Evolutionary conservation across 305 asterid species (phyloP).

Genomic region (Rubia peregrina): DNA sequence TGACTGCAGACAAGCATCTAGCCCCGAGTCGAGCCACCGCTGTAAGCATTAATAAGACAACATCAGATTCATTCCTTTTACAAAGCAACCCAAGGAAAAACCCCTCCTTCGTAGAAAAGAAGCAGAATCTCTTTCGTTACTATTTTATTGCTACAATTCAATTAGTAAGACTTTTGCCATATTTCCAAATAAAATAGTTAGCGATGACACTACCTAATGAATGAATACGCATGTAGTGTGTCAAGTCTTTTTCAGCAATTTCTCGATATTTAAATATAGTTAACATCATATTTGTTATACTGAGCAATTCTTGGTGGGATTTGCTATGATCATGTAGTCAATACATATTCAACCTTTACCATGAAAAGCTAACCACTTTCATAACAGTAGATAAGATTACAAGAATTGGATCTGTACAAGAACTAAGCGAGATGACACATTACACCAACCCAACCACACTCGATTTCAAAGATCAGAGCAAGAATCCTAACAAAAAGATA

Average conservation of each 20-base stretch:
- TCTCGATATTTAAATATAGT: not conserved
- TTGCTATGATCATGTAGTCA: too few relatives aligned
- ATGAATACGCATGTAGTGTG: not conserved
- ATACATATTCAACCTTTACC: too few relatives aligned
- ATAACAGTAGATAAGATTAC: too few relatives aligned
- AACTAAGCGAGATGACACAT: too few relatives aligned
- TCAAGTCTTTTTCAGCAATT: not conserved
- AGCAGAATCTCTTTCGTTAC: not conserved
- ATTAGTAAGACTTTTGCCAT: not conserved
- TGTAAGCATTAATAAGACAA: conserved; percentile 34
- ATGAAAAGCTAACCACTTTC: too few relatives aligned
- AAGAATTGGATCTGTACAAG: too few relatives aligned
- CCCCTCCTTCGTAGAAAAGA: not conserved
- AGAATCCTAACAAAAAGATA: too few relatives aligned
- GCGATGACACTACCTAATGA: not conserved
- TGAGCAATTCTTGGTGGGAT: too few relatives aligned
- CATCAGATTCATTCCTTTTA: not conserved
- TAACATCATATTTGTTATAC: too few relatives aligned
- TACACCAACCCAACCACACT: too few relatives aligned
- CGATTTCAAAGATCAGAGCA: too few relatives aligned
- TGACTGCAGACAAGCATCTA: conserved; percentile 85
- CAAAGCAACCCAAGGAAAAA: not conserved
- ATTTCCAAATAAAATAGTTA: not conserved
- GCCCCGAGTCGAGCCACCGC: conserved; percentile 81
- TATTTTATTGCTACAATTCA: not conserved